Conservation (phyloP, 768 basidiomycete genomes). For the Mycena belliarum region DNA sequence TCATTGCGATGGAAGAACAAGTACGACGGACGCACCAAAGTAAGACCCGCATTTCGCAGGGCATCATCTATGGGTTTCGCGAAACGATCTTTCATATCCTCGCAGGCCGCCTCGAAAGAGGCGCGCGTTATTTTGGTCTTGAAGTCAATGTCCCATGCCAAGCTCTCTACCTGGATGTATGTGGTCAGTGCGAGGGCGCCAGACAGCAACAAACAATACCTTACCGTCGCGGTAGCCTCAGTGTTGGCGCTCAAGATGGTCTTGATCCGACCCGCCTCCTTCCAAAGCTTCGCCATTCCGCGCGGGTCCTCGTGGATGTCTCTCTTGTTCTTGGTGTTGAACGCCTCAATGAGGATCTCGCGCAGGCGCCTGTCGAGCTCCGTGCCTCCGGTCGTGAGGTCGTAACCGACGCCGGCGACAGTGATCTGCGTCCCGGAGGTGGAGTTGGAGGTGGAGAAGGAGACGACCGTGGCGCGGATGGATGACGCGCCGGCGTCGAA, state of each 20-base stretch:
- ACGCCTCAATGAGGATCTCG: constrained; percentile 75
- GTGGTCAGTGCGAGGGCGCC: constrained; percentile 4
- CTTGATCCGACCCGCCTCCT: constrained; percentile 91
- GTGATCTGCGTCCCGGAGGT: constrained; percentile 71
- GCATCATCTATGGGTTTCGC: constrained; percentile 77
- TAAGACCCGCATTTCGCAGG: constrained; percentile 62
- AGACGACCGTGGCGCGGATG: constrained; percentile 75
- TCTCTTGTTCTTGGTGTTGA: constrained; percentile 69
- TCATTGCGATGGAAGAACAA: not conserved
- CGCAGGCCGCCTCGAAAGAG: constrained; percentile 75
- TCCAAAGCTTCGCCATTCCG: constrained; percentile 92
- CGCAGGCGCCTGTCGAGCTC: constrained; percentile 82
- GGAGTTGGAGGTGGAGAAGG: constrained; percentile 56
- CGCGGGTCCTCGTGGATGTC: constrained; percentile 73
- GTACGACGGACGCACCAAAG: constrained; percentile 44
- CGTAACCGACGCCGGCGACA: constrained; percentile 81
- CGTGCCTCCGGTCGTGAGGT: constrained; percentile 75
- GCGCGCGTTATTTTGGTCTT: constrained; percentile 73
- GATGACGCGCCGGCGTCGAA: constrained; percentile 93
- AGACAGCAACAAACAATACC: constrained; percentile 24
- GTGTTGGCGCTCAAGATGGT: constrained; percentile 90
- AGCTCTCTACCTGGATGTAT: constrained; percentile 70
- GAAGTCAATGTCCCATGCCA: constrained; percentile 91
- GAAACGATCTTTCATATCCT: constrained; percentile 64
- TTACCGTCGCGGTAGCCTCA: constrained; percentile 72